A percentile compares a stretch with the other conserved stretches of the same genome.
Conservation (phyloP, 257 asterid species). For the Fraxinus quadrangulata region DNA sequence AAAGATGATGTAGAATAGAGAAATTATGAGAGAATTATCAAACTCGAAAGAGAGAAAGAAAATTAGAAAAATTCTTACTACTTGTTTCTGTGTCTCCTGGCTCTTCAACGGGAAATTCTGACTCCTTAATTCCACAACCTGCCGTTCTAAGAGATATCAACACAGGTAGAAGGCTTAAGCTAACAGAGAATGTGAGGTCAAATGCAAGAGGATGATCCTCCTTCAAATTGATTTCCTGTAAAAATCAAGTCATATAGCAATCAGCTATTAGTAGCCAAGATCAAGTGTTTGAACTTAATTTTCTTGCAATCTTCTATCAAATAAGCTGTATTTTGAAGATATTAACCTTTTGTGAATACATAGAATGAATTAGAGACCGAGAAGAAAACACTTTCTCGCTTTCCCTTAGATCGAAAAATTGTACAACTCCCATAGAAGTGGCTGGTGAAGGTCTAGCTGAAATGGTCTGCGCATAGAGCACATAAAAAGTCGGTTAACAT, state of each 20-base stretch:
- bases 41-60: constrained; percentile 20
- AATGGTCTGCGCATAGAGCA: constrained; percentile 55
- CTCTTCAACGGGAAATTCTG: constrained; percentile 70
- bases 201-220: constrained; percentile 95
- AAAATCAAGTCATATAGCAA: constrained; percentile 36
- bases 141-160: constrained; percentile 66
- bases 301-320: constrained; percentile 4
- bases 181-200: constrained; percentile 74
- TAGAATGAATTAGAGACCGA: constrained; percentile 51
- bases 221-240: constrained; percentile 67
- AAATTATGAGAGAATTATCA: constrained; percentile 9
- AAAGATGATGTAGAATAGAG: background rate
- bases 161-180: constrained; percentile 93
- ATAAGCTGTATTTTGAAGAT: constrained; percentile 27
- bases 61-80: constrained; percentile 47
- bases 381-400: constrained; percentile 66
- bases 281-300: constrained; percentile 13
- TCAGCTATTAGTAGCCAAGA: constrained; percentile 17
- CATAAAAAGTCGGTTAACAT: constrained; percentile 25
- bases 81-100: constrained; percentile 61
- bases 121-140: constrained; percentile 85
- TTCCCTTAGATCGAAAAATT: constrained; percentile 74
- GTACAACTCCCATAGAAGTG: constrained; percentile 98
- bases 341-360: constrained; percentile 61
- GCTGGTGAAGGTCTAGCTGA: constrained; percentile 99